These are phyloP conservation scores for Hymenoscyphus albidus DNA, from an alignment of 2,329 filamentous ascomycete species.

Conservation along the genomic window DNA sequence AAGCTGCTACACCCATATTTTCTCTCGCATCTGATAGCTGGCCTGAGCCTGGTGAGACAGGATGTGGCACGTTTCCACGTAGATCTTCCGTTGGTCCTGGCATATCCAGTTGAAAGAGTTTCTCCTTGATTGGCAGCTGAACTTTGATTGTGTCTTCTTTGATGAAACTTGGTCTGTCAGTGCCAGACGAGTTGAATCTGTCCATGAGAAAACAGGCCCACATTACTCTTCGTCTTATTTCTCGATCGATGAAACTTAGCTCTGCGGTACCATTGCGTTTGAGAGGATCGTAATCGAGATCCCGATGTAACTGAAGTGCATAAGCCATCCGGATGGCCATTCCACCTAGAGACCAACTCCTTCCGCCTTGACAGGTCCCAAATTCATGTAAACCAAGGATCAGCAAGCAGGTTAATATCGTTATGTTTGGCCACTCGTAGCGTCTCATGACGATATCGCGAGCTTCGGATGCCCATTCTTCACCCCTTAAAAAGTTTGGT, in stretches of 20 bases:
- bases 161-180: constrained; percentile 86
- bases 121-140: constrained; percentile 86
- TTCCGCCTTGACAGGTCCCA: constrained; percentile 90
- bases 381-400: constrained; percentile 92
- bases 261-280: constrained; percentile 59
- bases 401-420: constrained; percentile 85
- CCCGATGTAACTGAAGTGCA: constrained; percentile 87
- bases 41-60: constrained; percentile 58
- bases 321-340: constrained; percentile 97
- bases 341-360: constrained; percentile 93
- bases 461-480: constrained; percentile 86
- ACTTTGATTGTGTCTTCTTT: constrained; percentile 86
- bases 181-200: constrained; percentile 92
- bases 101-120: constrained; percentile 86
- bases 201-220: constrained; percentile 99
- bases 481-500: constrained; percentile 81
- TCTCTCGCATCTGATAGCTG: constrained; percentile 63
- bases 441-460: constrained; percentile 80
- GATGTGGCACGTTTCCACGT: constrained; percentile 64
- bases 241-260: constrained; percentile 85
- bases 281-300: constrained; percentile 77
- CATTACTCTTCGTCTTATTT: constrained; percentile 91
- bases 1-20: constrained; percentile 93
- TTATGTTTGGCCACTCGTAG: constrained; percentile 95
- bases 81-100: constrained; percentile 82